Conservation (phyloP, 1,139 yeast species). For the Kazachstania sp. region DNA sequence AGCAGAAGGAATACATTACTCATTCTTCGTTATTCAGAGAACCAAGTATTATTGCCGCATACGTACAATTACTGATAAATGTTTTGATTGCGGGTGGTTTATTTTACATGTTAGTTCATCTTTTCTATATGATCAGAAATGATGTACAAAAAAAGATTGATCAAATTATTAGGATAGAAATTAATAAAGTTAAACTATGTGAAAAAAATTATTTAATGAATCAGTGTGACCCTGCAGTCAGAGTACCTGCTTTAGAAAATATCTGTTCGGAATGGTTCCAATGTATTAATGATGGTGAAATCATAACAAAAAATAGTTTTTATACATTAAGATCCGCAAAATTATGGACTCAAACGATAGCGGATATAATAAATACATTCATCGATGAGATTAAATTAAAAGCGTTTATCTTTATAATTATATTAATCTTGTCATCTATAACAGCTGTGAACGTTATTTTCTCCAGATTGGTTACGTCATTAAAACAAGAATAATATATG, state of each 20-base stretch:
- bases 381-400: conserved; percentile 57
- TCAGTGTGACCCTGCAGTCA: conserved; percentile 45
- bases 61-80: conserved; percentile 47
- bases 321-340: conserved; percentile 36
- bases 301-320: conserved; percentile 29
- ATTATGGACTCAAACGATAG: conserved; percentile 56
- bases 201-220: conserved; percentile 44
- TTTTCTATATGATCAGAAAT: conserved; percentile 40
- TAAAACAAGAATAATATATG: background rate
- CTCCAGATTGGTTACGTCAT: conserved; percentile 18
- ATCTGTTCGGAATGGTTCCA: conserved; percentile 53
- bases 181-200: conserved; percentile 43
- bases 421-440: conserved; percentile 31
- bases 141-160: conserved; percentile 47
- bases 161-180: conserved; percentile 17
- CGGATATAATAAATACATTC: conserved; percentile 52
- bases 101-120: conserved; percentile 36
- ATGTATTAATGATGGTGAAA: conserved; percentile 52
- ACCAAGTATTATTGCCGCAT: conserved; percentile 23
- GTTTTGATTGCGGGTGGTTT: conserved; percentile 38
- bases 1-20: no score
- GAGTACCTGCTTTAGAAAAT: conserved; percentile 52
- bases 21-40: background rate
- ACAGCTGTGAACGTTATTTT: conserved; percentile 23
- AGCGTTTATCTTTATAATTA: conserved; percentile 39